Percentiles rank a stretch among this genome's conserved stretches.
phyloP scores from a whole-genome alignment of 768 basidiomycete genomes.

The Boletus rubroflammeus region DNA sequence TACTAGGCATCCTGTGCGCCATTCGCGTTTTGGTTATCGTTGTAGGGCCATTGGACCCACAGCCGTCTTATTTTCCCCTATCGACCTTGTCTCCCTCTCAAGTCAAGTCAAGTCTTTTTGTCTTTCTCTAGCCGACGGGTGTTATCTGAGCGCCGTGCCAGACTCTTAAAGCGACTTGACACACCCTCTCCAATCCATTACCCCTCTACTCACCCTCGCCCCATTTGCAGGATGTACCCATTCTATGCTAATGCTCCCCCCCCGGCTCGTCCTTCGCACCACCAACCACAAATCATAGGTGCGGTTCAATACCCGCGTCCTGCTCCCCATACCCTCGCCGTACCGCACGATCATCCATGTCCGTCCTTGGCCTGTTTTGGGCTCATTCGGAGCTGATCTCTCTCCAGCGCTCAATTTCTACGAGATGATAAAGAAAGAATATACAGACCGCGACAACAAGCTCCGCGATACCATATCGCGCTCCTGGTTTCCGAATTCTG shows the following conservation, averaged over 20 bases:
- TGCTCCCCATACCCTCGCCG: neutral
- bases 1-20: neutral
- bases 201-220: neutral
- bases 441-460: neutral
- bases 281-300: neutral
- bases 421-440: neutral
- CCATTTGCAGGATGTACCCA: conserved; percentile 4
- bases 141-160: neutral
- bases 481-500: neutral
- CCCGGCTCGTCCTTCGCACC: neutral
- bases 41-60: neutral
- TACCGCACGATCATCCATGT: conserved; percentile 1
- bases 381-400: neutral
- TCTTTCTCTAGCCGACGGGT: conserved; percentile 1
- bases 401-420: conserved; percentile 9
- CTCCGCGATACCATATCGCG: conserved; percentile 5
- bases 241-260: neutral
- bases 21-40: neutral
- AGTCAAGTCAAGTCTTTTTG: neutral
- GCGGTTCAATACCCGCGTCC: neutral
- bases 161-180: conserved; percentile 3
- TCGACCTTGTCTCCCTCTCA: conserved; percentile 1
- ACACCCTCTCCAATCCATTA: neutral
- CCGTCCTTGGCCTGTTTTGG: conserved; percentile 1
- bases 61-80: conserved; percentile 4